These are phyloP conservation scores for Aleurites moluccanus DNA, from an alignment of 441 rosid genomes.

Conservation along the genomic window DNA sequence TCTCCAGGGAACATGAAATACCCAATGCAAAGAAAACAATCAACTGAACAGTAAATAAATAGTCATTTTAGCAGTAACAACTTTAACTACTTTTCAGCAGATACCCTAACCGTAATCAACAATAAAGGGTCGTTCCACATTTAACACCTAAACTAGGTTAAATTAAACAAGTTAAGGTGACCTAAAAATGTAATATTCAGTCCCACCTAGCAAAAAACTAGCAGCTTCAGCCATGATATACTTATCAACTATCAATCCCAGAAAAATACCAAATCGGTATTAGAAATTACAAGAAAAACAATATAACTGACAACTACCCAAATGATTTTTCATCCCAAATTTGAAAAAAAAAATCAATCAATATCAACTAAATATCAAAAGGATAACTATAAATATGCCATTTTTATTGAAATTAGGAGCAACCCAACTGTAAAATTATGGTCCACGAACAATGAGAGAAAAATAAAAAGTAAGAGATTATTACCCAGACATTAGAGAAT, in stretches of 20 bases:
- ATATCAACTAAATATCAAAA: neutral
- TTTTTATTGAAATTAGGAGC: neutral
- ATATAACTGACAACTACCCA: conserved; percentile 8
- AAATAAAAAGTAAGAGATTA: neutral
- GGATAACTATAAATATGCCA: conserved; percentile 1
- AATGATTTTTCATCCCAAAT: neutral
- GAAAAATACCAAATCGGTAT: neutral
- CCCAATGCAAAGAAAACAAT: neutral
- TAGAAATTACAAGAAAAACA: neutral
- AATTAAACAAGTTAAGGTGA: neutral
- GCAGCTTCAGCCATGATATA: neutral
- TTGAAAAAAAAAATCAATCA: neutral
- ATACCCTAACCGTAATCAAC: neutral
- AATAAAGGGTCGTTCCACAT: neutral
- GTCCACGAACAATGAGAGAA: neutral
- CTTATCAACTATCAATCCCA: neutral
- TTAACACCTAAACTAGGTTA: neutral
- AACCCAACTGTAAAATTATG: neutral
- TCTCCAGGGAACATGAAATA: neutral
- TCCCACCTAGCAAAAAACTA: neutral
- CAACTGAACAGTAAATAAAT: conserved; percentile 1
- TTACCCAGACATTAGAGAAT: conserved; percentile 59
- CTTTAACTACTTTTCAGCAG: neutral
- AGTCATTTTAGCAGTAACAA: neutral
- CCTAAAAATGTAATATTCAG: neutral